Conservation (phyloP, 2,329 filamentous ascomycete genomes). For the Xylogone sp. region DNA sequence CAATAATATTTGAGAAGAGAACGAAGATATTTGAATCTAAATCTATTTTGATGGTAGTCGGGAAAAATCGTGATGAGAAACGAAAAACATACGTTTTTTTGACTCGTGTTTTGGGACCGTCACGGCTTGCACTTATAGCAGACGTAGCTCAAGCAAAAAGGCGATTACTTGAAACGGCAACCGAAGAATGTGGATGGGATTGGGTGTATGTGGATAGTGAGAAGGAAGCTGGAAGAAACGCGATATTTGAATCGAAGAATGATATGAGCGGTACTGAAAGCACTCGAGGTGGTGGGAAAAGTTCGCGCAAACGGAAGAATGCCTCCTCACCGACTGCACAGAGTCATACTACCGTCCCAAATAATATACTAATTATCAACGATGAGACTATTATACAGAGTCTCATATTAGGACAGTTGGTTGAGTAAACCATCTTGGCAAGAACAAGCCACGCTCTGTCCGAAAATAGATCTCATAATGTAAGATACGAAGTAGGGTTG, state of each 20-base stretch:
- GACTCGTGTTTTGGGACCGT: constrained; percentile 72
- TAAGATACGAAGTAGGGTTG: not conserved
- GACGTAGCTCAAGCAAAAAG: constrained; percentile 63
- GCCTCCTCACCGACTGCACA: constrained; percentile 28
- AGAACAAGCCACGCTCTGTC: not conserved
- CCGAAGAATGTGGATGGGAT: constrained; percentile 51
- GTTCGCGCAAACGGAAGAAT: constrained; percentile 39
- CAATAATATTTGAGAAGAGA: constrained; percentile 54
- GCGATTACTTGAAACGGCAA: constrained; percentile 48
- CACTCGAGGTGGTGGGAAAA: not conserved
- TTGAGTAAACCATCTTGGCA: constrained; percentile 29
- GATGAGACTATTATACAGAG: constrained; percentile 92
- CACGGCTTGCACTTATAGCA: constrained; percentile 58
- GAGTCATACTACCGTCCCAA: constrained; percentile 31
- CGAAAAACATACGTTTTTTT: constrained; percentile 77
- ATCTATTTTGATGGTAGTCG: constrained; percentile 69
- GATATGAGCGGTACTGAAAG: constrained; percentile 10
- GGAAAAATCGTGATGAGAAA: constrained; percentile 57
- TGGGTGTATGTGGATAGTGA: constrained; percentile 75
- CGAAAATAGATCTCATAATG: not conserved
- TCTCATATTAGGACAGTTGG: constrained; percentile 77
- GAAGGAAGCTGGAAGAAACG: constrained; percentile 40
- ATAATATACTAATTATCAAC: constrained; percentile 64
- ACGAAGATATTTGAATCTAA: constrained; percentile 60
- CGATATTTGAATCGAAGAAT: constrained; percentile 20